These are phyloP conservation scores for Spergularia bocconei DNA, from an alignment of 148 eudicot genomes.

Conservation along the genomic window DNA sequence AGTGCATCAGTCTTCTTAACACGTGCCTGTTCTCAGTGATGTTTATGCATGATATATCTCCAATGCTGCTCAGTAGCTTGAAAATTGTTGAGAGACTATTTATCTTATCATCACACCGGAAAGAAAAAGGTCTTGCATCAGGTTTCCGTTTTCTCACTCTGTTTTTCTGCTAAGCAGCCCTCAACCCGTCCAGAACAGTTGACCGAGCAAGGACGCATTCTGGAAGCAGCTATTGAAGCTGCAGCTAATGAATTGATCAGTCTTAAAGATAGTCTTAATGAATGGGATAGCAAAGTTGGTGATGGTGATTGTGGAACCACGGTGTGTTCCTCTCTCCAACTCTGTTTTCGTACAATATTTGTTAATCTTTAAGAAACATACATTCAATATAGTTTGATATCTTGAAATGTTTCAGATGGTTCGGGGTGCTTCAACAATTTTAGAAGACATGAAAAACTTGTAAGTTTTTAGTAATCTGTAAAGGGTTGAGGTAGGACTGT, in stretches of 20 bases:
- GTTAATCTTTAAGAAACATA: background rate
- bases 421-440: constrained; percentile 83
- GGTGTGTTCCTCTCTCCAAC: constrained; percentile 39
- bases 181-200: constrained; percentile 66
- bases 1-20: no score
- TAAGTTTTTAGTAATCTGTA: constrained; percentile 32
- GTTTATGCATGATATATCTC: no score
- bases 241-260: constrained; percentile 64
- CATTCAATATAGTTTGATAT: constrained; percentile 20
- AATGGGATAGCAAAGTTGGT: constrained; percentile 96
- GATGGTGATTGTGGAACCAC: constrained; percentile 99
- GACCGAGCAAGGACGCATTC: constrained; percentile 54
- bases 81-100: no score
- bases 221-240: constrained; percentile 88
- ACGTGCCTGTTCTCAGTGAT: no score
- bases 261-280: constrained; percentile 75
- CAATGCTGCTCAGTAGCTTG: no score
- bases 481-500: background rate
- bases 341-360: background rate
- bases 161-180: constrained; percentile 35
- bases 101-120: no score
- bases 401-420: constrained; percentile 61
- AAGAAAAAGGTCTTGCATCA: no score
- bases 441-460: constrained; percentile 82
- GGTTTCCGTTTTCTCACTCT: background rate